A percentile compares a stretch with the other conserved stretches of the same genome.
Evolutionary conservation across 306 rosid genomes (phyloP).

Genomic region (Rosa rugosa): DNA sequence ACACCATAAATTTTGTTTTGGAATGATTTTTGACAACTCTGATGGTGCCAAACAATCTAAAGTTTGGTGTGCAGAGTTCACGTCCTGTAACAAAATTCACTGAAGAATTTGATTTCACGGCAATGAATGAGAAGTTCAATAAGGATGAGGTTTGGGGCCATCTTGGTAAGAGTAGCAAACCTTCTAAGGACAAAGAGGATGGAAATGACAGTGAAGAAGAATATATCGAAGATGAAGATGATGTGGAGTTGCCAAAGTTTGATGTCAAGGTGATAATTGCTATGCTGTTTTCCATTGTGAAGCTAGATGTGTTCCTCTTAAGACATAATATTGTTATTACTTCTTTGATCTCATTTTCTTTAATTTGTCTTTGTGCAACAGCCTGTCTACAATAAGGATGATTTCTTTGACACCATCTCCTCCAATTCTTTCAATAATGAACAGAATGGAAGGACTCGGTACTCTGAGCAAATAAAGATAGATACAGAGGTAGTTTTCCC

Average conservation of each 20-base stretch:
- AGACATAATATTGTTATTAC: neutral
- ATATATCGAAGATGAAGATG: conserved; percentile 54
- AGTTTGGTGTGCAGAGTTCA: conserved; percentile 52
- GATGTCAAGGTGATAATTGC: conserved; percentile 52
- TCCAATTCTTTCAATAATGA: conserved; percentile 42
- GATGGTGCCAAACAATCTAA: conserved; percentile 12
- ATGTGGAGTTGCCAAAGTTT: conserved; percentile 43
- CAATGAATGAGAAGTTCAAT: conserved; percentile 96
- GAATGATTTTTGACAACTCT: neutral
- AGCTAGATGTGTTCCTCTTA: neutral
- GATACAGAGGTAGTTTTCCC: conserved; percentile 68
- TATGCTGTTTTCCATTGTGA: conserved; percentile 12
- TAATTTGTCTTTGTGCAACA: conserved; percentile 29
- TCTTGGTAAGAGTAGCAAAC: conserved; percentile 74
- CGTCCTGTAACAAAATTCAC: conserved; percentile 65
- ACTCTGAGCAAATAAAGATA: conserved; percentile 78
- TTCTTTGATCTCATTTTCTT: too few relatives aligned
- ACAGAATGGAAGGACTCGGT: conserved; percentile 77
- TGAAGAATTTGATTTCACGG: conserved; percentile 89
- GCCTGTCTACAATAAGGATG: conserved; percentile 85
- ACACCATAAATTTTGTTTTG: neutral
- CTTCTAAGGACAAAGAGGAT: conserved; percentile 58
- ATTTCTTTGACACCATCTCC: conserved; percentile 83
- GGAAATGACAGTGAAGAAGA: conserved; percentile 57
- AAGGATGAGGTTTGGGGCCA: conserved; percentile 99